A percentile compares a stretch with the other conserved stretches of the same genome.
Evolutionary conservation across 2,329 filamentous ascomycete species (phyloP).

Genomic region (Verticillium longisporum): DNA sequence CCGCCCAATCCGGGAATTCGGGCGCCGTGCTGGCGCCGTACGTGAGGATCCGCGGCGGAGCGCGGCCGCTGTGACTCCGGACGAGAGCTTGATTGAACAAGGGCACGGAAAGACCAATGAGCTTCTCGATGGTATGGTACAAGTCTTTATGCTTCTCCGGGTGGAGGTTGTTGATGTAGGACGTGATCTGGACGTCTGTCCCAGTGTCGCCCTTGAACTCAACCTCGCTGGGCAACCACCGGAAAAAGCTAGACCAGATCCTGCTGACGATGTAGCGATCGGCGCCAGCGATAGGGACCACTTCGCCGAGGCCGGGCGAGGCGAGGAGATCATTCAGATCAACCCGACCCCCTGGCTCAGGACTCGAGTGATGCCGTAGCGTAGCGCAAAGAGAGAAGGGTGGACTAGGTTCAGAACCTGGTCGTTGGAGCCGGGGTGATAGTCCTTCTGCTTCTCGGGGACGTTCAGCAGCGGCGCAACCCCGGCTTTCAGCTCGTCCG

Average conservation of each 20-base stretch:
- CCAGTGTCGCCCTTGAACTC: constrained; percentile 23
- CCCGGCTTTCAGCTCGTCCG: constrained; percentile 30
- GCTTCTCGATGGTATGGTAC: constrained; percentile 32
- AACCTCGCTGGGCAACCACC: constrained; percentile 45
- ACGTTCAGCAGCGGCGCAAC: constrained; percentile 43
- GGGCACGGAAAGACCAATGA: constrained; percentile 33
- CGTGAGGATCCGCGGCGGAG: not conserved
- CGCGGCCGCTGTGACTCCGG: not conserved
- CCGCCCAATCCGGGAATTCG: not conserved
- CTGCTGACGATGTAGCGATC: not conserved
- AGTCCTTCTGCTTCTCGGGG: constrained; percentile 45
- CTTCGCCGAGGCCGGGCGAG: constrained; percentile 23
- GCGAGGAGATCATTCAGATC: constrained; percentile 29
- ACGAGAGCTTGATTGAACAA: constrained; percentile 31
- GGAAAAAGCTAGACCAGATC: constrained; percentile 19
- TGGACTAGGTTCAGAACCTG: constrained; percentile 57
- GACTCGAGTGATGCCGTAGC: constrained; percentile 40
- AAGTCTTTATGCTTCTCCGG: constrained; percentile 29
- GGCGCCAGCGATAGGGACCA: not conserved
- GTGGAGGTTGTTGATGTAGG: constrained; percentile 49
- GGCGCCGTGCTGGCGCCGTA: not conserved
- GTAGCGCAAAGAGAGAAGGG: constrained; percentile 55
- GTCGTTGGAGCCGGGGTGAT: constrained; percentile 50
- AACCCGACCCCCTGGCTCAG: constrained; percentile 17
- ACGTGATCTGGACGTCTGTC: constrained; percentile 28